These are phyloP conservation scores for Chrysoporthe deuterocubensis DNA, from an alignment of 2,329 filamentous ascomycete genomes.

Conservation along the genomic window DNA sequence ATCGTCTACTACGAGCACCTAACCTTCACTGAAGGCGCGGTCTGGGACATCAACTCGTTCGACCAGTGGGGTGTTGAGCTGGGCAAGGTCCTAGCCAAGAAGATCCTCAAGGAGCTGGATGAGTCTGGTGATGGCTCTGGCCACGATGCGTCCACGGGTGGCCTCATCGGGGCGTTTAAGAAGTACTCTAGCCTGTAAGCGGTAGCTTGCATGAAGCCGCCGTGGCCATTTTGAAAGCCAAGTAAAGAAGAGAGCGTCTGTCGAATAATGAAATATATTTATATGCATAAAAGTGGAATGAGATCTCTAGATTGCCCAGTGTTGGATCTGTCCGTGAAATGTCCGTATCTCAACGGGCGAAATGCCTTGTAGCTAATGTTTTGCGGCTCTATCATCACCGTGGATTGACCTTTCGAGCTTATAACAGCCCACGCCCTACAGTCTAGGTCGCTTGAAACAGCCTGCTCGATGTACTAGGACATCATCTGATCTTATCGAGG, in stretches of 20 bases:
- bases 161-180: conserved; percentile 93
- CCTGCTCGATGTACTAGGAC: background rate
- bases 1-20: conserved; percentile 99
- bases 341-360: background rate
- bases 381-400: background rate
- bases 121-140: conserved; percentile 69
- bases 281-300: background rate
- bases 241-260: background rate
- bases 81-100: conserved; percentile 94
- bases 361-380: background rate
- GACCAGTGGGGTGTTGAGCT: conserved; percentile 99
- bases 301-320: background rate
- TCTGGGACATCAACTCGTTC: conserved; percentile 99
- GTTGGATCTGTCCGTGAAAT: background rate
- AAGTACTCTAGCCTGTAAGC: conserved; percentile 59
- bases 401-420: no score
- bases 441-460: background rate
- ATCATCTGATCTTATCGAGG: conserved; percentile 24
- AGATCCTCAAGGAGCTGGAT: conserved; percentile 85
- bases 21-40: conserved; percentile 94
- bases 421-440: background rate
- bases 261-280: conserved; percentile 11
- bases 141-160: conserved; percentile 87
- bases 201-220: background rate
- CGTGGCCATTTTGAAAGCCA: background rate